Conservation (phyloP, 306 rosid species). For the Fragaria nilgerrensis region DNA sequence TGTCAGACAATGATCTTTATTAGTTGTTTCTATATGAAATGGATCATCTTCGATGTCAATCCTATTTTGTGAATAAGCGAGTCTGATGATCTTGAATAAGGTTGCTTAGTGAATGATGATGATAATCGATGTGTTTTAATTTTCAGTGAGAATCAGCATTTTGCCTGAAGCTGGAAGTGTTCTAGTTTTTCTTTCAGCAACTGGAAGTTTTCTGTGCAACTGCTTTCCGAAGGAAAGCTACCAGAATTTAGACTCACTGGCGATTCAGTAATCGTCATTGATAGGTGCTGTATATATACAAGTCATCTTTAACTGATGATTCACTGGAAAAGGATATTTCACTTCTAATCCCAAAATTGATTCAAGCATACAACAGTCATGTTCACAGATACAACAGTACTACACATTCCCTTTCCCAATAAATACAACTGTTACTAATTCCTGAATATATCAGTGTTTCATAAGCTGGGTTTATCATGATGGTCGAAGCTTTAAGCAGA, state of each 20-base stretch:
- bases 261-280: too few relatives aligned
- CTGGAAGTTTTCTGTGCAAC: neutral
- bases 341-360: neutral
- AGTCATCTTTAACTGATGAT: too few relatives aligned
- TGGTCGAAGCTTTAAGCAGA: neutral
- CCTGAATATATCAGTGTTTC: neutral
- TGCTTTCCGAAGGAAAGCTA: neutral
- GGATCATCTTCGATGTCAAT: neutral
- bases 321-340: neutral
- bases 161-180: neutral
- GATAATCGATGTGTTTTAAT: neutral
- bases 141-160: neutral
- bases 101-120: neutral
- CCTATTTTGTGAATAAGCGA: neutral
- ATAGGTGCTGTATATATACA: too few relatives aligned
- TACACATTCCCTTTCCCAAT: neutral
- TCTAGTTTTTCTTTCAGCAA: neutral
- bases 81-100: neutral
- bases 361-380: neutral
- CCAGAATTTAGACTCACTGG: too few relatives aligned
- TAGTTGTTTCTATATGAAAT: neutral
- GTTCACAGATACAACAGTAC: neutral
- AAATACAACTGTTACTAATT: neutral
- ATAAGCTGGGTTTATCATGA: neutral
- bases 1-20: neutral